A percentile compares a stretch with the other conserved stretches of the same genome.
Evolutionary conservation across 257 asterid species (phyloP).

Genomic region (Nyctanthes arbortristis): DNA sequence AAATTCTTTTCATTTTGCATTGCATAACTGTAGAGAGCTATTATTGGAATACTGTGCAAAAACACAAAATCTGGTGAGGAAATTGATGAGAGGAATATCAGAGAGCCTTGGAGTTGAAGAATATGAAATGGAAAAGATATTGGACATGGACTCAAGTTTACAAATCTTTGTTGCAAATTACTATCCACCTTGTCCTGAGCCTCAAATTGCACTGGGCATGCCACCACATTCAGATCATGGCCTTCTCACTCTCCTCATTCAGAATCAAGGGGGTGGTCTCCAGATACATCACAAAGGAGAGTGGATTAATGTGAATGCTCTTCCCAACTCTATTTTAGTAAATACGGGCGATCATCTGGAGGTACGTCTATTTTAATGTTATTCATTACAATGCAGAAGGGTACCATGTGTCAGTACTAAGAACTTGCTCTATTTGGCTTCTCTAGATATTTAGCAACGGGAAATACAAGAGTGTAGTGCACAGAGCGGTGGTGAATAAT

Average conservation of each 20-base stretch:
- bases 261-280: slow-evolving; percentile 62
- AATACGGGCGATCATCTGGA: slow-evolving; percentile 51
- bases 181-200: slow-evolving; percentile 74
- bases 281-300: slow-evolving; percentile 58
- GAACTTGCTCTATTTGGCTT: too few species aligned
- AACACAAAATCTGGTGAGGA: slow-evolving; percentile 35
- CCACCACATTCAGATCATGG: slow-evolving; percentile 83
- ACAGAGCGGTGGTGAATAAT: slow-evolving; percentile 41
- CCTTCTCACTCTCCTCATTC: slow-evolving; percentile 64
- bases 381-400: too few species aligned
- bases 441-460: slow-evolving; percentile 48
- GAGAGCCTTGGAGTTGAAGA: slow-evolving; percentile 56
- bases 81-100: slow-evolving; percentile 47
- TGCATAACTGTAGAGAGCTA: slow-evolving; percentile 30
- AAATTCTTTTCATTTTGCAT: background rate
- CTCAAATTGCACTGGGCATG: slow-evolving; percentile 63
- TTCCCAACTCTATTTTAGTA: slow-evolving; percentile 50
- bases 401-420: too few species aligned
- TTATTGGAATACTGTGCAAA: slow-evolving; percentile 46
- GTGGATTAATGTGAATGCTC: slow-evolving; percentile 55
- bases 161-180: slow-evolving; percentile 56
- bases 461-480: slow-evolving; percentile 42
- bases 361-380: too few species aligned
- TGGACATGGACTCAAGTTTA: slow-evolving; percentile 40
- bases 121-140: slow-evolving; percentile 32